Conservation (phyloP, 768 basidiomycete genomes). For the Tylopilus subfusipes region DNA sequence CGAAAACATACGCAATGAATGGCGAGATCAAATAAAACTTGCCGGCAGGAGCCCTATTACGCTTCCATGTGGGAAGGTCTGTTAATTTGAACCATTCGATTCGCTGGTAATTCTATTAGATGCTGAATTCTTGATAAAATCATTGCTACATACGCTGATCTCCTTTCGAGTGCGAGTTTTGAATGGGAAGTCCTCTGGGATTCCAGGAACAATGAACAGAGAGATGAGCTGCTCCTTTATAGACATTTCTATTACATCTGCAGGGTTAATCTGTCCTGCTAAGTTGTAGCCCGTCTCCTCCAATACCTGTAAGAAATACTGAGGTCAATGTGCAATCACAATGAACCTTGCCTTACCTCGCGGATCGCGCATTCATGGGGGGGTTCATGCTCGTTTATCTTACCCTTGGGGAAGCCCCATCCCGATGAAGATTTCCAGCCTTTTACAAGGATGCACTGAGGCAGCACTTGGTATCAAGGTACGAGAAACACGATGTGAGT, state of each 20-base stretch:
- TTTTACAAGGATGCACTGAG: conserved; percentile 92
- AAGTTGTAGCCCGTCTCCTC: conserved; percentile 98
- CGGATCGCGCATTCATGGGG: conserved; percentile 82
- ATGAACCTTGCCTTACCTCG: conserved; percentile 58
- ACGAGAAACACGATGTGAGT: conserved; percentile 3
- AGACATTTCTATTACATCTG: conserved; percentile 76
- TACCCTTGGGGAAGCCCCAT: conserved; percentile 99
- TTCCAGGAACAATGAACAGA: conserved; percentile 83
- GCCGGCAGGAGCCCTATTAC: conserved; percentile 60
- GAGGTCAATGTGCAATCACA: conserved; percentile 3
- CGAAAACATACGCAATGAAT: conserved; percentile 70
- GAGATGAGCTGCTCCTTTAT: conserved; percentile 91
- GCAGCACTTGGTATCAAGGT: conserved; percentile 9
- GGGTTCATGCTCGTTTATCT: conserved; percentile 94
- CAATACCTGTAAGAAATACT: conserved; percentile 59
- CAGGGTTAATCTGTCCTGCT: conserved; percentile 57
- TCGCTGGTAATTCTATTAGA: conserved; percentile 52
- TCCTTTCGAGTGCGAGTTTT: conserved; percentile 95
- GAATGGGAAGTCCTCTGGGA: conserved; percentile 86
- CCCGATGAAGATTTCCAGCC: conserved; percentile 96
- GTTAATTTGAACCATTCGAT: conserved; percentile 93
- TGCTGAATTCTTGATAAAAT: neutral
- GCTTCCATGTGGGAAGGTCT: conserved; percentile 92
- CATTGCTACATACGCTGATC: conserved; percentile 72
- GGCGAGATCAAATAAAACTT: conserved; percentile 96